A percentile compares a stretch with the other conserved stretches of the same genome.
Evolutionary conservation across 78 protist species (phyloP).

Genomic region (Tieghemostelium lacteum): DNA sequence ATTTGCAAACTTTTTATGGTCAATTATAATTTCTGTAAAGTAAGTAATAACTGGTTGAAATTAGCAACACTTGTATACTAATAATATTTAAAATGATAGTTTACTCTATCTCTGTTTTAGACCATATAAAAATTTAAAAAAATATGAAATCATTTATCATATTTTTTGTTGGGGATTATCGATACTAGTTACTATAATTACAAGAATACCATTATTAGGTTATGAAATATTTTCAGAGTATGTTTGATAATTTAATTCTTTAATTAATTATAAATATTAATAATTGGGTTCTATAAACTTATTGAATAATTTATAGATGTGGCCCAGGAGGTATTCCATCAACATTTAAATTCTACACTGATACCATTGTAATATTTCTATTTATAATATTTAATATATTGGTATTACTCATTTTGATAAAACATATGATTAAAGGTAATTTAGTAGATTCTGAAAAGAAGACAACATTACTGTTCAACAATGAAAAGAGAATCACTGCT

Average conservation of each 20-base stretch:
- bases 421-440: constrained; percentile 31
- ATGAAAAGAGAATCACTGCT: constrained; percentile 55
- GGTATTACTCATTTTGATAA: background rate
- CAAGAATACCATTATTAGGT: constrained; percentile 29
- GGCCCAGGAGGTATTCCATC: constrained; percentile 37
- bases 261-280: background rate
- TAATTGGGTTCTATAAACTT: background rate
- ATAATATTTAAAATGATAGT: constrained; percentile 7
- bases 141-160: constrained; percentile 48
- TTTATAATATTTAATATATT: constrained; percentile 34
- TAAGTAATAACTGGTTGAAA: background rate
- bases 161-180: constrained; percentile 45
- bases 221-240: constrained; percentile 29
- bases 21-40: constrained; percentile 55
- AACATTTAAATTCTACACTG: constrained; percentile 24
- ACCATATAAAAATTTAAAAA: constrained; percentile 50
- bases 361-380: background rate
- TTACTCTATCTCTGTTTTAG: constrained; percentile 47
- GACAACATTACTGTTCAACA: constrained; percentile 21
- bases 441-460: constrained; percentile 20
- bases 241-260: no score
- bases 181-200: background rate
- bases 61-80: background rate
- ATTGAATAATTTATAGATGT: constrained; percentile 15
- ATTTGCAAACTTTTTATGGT: constrained; percentile 61